These are phyloP conservation scores for Alternaria ventricosa DNA, from an alignment of 2,329 filamentous ascomycete genomes.

Conservation along the genomic window DNA sequence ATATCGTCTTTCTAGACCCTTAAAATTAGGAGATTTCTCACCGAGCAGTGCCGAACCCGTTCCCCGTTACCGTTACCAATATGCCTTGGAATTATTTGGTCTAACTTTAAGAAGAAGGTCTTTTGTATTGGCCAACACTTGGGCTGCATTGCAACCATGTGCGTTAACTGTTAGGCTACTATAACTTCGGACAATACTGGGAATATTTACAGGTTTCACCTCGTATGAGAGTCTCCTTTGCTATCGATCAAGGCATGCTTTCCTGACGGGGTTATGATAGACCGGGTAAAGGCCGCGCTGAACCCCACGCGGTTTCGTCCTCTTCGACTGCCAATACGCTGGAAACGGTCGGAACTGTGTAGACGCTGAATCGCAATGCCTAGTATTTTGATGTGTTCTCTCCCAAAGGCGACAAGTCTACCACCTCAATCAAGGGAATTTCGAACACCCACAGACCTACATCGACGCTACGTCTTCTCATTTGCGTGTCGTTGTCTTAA, in stretches of 20 bases:
- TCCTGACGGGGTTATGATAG: not conserved
- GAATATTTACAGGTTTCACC: not conserved
- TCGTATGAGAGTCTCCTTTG: not conserved
- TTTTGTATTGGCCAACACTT: not conserved
- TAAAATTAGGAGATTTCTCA: not conserved
- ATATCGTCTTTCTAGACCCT: not conserved
- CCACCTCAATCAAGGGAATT: not conserved
- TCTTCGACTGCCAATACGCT: not conserved
- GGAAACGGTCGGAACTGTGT: not conserved
- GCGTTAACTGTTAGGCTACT: not conserved
- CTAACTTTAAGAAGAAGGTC: not conserved
- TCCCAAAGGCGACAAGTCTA: not conserved
- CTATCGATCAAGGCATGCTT: not conserved
- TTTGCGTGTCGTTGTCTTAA: not conserved
- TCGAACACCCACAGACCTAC: not conserved
- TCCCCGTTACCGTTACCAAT: not conserved
- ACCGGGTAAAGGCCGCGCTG: not conserved
- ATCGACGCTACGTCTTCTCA: not conserved
- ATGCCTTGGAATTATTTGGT: not conserved
- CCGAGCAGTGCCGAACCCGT: not conserved
- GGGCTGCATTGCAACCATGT: not conserved
- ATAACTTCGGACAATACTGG: not conserved
- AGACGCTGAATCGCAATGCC: not conserved
- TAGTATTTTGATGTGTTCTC: not conserved
- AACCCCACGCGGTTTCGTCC: not conserved